Evolutionary conservation across 2,329 filamentous ascomycete genomes (phyloP).

Genomic region (Calonectria fujianensis): DNA sequence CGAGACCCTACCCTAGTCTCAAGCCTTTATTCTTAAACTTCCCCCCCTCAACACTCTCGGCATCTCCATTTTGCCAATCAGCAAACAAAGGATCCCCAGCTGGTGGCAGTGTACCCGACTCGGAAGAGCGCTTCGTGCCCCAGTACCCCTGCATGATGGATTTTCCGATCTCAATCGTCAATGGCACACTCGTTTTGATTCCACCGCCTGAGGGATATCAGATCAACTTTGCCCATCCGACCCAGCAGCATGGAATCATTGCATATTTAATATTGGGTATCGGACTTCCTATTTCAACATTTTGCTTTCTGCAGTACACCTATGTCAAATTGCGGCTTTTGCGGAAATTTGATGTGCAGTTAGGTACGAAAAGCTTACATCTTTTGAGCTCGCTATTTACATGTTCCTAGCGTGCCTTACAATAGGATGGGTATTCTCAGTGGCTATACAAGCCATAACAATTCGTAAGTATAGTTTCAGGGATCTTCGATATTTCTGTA

Average conservation of each 20-base stretch:
- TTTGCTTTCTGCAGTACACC: conserved; percentile 52
- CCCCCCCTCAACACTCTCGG: neutral
- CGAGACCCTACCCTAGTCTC: neutral
- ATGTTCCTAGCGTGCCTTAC: conserved; percentile 30
- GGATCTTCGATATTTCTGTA: neutral
- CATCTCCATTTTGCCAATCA: neutral
- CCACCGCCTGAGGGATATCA: conserved; percentile 54
- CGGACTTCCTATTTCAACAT: conserved; percentile 33
- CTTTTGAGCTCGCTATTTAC: neutral
- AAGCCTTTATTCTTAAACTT: neutral
- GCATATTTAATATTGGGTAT: conserved; percentile 52
- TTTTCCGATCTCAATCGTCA: conserved; percentile 42
- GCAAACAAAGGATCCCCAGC: neutral
- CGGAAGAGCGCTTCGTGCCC: neutral
- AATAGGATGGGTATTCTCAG: conserved; percentile 7
- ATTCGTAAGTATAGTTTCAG: conserved; percentile 25
- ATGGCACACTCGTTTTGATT: conserved; percentile 52
- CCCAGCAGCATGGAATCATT: conserved; percentile 37
- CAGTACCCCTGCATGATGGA: neutral
- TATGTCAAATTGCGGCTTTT: conserved; percentile 45
- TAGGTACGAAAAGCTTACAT: conserved; percentile 29
- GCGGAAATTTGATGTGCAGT: conserved; percentile 25
- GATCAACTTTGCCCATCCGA: conserved; percentile 57
- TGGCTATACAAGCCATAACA: conserved; percentile 2
- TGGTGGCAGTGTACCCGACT: neutral